Conservation (phyloP, 2,329 filamentous ascomycete species). For the Bertia moriformis region DNA sequence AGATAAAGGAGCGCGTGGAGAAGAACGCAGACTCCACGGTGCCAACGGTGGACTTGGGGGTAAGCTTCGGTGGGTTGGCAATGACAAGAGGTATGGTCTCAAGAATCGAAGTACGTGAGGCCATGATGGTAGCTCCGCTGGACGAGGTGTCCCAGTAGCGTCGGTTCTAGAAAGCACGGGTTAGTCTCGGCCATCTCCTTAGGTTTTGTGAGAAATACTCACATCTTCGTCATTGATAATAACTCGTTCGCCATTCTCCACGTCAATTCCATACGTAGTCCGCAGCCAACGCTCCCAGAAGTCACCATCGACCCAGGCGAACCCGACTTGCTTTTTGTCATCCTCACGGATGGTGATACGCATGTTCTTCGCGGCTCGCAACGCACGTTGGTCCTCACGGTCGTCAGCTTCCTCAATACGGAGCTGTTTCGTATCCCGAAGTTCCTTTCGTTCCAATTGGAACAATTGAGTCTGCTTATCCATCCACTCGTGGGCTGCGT, state of each 20-base stretch:
- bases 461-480: conserved; percentile 86
- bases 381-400: conserved; percentile 72
- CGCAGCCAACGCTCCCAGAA: conserved; percentile 97
- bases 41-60: conserved; percentile 30
- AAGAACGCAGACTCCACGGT: conserved; percentile 28
- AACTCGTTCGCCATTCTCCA: conserved; percentile 75
- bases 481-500: conserved; percentile 92
- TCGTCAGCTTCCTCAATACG: conserved; percentile 94
- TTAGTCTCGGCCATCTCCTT: neutral
- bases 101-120: conserved; percentile 47
- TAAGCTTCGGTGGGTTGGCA: conserved; percentile 25
- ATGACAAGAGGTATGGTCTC: conserved; percentile 37
- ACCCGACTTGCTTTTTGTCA: conserved; percentile 75
- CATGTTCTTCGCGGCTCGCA: conserved; percentile 78
- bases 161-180: conserved; percentile 28
- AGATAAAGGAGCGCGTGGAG: conserved; percentile 22
- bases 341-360: conserved; percentile 80
- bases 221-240: conserved; percentile 97
- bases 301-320: conserved; percentile 91
- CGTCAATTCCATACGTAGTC: conserved; percentile 85
- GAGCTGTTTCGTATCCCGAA: conserved; percentile 86
- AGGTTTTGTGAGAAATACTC: conserved; percentile 24
- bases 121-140: conserved; percentile 46
- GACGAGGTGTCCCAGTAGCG: conserved; percentile 51
- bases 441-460: conserved; percentile 81